Evolutionary conservation across 1,139 yeast genomes (phyloP), one percentile per base, ranked within the genome.

Genomic region (Meyerozyma smithsonii): DNA sequence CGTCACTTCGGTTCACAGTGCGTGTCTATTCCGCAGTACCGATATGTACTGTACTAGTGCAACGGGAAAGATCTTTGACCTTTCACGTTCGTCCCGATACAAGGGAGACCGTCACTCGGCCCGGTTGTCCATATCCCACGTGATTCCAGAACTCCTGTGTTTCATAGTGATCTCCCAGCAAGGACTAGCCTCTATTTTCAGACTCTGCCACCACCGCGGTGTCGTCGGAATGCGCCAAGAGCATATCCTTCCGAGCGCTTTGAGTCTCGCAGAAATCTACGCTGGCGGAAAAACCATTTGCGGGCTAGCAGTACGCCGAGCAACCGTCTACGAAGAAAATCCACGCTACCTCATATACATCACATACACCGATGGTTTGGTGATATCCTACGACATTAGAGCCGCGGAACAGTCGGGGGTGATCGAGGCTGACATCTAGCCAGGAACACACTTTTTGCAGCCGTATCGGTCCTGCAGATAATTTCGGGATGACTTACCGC

Each of bases 161-260:
- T 62, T 74, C 16, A 59, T 81, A 4, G 77, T 72, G 0, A 81
- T 72, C 0, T 64, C 82, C 0, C 88, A 81, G 46, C 72, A 72
- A 38, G 88, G 89, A 0, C 55, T 72, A n/a, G 70, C 79, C 5
- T 58, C 81, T 1, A 58, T 83, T 0, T 70, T 81, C 59, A 56
- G 90, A 32, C 53, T 83, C 32, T 79, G 84, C 20, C 65, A 69
- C 37, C 70, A 70, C 51, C 56, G 81, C 21, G 87, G 87, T 0
- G 54, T 81, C 0, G 70, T 62, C 47, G 77, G 79, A 2, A 64
- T 82, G 69, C 60, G 89, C 34, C 85, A 80, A 47, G 90, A 83
- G 50, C 72, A 66, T 46, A 53, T 75, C 1, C 69, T 81, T 38
- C 79, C 81, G 5, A 66, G 72, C 48, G 66, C 66, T 8, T 40